phyloP scores from a whole-genome alignment of 768 basidiomycete species.

The Astraeus odoratus region DNA sequence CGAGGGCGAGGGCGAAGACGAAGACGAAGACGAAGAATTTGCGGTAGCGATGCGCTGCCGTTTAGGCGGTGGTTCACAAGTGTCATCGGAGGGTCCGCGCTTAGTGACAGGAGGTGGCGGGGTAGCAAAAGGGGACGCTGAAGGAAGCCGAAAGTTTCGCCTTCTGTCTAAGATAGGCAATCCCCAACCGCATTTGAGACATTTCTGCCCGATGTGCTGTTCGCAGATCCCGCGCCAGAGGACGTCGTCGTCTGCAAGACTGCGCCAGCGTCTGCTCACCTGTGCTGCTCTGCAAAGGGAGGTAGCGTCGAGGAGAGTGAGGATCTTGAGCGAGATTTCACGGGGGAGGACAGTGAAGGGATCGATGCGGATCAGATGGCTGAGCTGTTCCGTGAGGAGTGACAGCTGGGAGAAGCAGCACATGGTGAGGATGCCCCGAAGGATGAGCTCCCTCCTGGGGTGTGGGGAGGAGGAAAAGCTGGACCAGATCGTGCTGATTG shows the following conservation, averaged over 20 bases:
- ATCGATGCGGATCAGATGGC: slow-evolving; percentile 91
- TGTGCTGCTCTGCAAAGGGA: slow-evolving; percentile 93
- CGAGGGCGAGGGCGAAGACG: slow-evolving; percentile 11
- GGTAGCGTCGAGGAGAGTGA: slow-evolving; percentile 85
- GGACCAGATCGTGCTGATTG: slow-evolving; percentile 91
- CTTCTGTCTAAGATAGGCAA: slow-evolving; percentile 83
- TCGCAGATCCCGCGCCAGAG: slow-evolving; percentile 96
- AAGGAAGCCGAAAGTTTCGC: slow-evolving; percentile 38
- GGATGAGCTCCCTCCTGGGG: slow-evolving; percentile 84
- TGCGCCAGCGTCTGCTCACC: slow-evolving; percentile 78
- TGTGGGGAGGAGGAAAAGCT: slow-evolving; percentile 94
- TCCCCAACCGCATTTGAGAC: slow-evolving; percentile 96
- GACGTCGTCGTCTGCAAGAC: slow-evolving; percentile 89
- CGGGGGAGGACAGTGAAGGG: slow-evolving; percentile 87
- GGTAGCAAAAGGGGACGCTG: slow-evolving; percentile 32
- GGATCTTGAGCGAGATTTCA: slow-evolving; percentile 81
- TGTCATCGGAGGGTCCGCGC: slow-evolving; percentile 26
- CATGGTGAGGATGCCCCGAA: slow-evolving; percentile 96
- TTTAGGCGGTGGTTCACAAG: slow-evolving; percentile 38
- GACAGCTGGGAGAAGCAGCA: slow-evolving; percentile 99
- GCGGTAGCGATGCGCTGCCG: slow-evolving; percentile 33
- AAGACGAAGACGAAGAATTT: slow-evolving; percentile 7
- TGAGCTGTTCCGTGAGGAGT: slow-evolving; percentile 86
- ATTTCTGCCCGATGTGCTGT: slow-evolving; percentile 97
- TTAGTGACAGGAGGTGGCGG: slow-evolving; percentile 27